Evolutionary conservation across 371 early-diverging fungal species (phyloP), one percentile per base, ranked within the genome.

Genomic region (Paramicrosporidium saccamoebae): DNA sequence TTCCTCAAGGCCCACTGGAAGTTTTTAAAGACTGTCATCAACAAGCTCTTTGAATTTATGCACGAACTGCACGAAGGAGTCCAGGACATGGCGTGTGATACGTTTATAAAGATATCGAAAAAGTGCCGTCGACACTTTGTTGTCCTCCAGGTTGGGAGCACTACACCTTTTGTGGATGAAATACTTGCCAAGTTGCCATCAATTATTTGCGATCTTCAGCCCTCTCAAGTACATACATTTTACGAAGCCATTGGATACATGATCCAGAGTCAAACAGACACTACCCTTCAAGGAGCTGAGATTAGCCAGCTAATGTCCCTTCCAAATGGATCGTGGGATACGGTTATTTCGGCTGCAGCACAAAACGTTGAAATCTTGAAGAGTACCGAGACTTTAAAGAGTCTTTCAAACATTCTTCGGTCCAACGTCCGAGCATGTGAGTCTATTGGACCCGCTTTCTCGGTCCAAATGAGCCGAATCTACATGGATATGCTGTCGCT

Each of bases 31-130:
- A 88, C 96, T 0, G 96, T 97, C n/a, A 77, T 92, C 28, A 88
- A 86, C 60, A 99, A 99, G 42, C 49, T 96, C 17, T 94, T 98
- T 47, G 98, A 99, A 50, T 99, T 99, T 47, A 99, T 99, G 97
- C 84, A 92, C 36, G 98, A 98, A 47, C 49, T 64, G 3, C 90
- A 95, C 35, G 95, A 92, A 48, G 99, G 98, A 50, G 92, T 98
- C 10, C 88, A 90, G 42, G 99, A 99, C 44, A 99, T 99, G 99
- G 98, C 97, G 11, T 97, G 98, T 46, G 98, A 99, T 44, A 95
- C 96, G 2, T 94, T 97, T 43, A 79, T 86, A 32, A 92, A 81
- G 41, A 94, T 98, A 37, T 55, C 86, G 8, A 77, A 84, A 37
- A 88, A 88, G 39, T 88, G 92, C 47, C 67, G 66, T 20, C 61